Conservation (phyloP, 352 stramenopile species). For the Pythium periplocum region DNA sequence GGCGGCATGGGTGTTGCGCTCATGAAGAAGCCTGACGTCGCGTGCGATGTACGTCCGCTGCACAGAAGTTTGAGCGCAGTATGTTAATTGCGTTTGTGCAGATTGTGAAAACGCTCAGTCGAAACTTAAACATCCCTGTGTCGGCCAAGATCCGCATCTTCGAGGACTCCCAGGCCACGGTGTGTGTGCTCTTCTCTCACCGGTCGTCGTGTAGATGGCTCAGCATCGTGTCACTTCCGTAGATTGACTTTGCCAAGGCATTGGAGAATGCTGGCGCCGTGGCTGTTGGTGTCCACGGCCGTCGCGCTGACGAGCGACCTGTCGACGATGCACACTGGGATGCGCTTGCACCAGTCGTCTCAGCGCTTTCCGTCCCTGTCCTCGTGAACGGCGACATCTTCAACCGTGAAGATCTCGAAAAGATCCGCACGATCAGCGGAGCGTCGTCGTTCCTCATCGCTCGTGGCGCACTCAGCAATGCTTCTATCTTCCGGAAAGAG, state of each 20-base stretch:
- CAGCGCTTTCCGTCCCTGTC: constrained; percentile 71
- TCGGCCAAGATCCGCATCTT: constrained; percentile 88
- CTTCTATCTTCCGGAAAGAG: constrained; percentile 73
- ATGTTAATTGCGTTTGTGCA: constrained; percentile 10
- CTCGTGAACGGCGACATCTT: constrained; percentile 89
- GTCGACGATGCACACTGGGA: constrained; percentile 72
- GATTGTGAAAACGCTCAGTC: constrained; percentile 78
- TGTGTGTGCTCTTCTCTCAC: constrained; percentile 14
- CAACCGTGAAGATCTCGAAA: constrained; percentile 57
- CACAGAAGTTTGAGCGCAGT: not conserved
- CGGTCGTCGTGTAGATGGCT: no score
- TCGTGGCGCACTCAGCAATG: constrained; percentile 73
- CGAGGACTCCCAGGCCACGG: constrained; percentile 52
- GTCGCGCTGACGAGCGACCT: constrained; percentile 61
- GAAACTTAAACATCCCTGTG: constrained; percentile 79
- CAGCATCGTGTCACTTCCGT: not conserved
- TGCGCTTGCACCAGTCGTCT: constrained; percentile 52
- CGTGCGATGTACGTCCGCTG: constrained; percentile 45
- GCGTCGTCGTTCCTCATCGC: constrained; percentile 80
- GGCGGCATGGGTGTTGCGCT: constrained; percentile 90
- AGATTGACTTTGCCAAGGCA: constrained; percentile 64
- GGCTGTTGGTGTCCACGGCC: constrained; percentile 69
- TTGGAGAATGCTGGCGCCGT: constrained; percentile 60
- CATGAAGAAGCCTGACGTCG: constrained; percentile 83
- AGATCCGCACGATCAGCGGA: constrained; percentile 52